Conservation (phyloP, 257 asterid species). For the Solanum sejunctum region DNA sequence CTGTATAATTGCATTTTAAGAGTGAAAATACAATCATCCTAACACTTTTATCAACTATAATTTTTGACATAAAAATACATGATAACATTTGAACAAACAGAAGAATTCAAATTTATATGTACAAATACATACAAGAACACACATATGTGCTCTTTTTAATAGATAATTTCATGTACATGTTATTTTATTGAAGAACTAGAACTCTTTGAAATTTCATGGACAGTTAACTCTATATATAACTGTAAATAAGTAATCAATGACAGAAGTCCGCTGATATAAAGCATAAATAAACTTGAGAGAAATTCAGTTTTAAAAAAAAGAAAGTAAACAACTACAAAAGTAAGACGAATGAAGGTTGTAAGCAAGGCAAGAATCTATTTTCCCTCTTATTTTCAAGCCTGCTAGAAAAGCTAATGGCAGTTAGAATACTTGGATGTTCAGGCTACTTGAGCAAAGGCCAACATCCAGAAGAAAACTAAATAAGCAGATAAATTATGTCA, state of each 20-base stretch:
- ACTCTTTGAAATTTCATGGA: background rate
- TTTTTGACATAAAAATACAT: background rate
- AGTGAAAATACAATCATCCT: slow-evolving; percentile 72
- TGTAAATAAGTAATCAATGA: background rate
- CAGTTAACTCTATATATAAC: background rate
- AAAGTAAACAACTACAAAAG: background rate
- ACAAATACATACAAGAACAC: background rate
- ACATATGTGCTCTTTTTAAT: background rate
- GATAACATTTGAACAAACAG: background rate
- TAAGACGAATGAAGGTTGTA: background rate
- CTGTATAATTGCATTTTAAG: slow-evolving; percentile 50
- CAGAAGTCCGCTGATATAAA: background rate
- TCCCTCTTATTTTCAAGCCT: background rate
- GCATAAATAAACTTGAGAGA: background rate
- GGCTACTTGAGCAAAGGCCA: background rate
- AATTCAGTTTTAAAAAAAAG: background rate
- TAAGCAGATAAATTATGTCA: background rate
- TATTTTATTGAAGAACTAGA: background rate
- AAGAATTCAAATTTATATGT: background rate
- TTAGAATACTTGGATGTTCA: background rate
- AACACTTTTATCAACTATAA: slow-evolving; percentile 9
- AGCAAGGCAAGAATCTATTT: background rate
- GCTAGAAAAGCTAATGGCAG: background rate
- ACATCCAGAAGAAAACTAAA: background rate
- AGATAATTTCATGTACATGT: background rate